Evolutionary conservation across 2,329 filamentous ascomycete species (phyloP).

Genomic region (Graphilbum fragrans): DNA sequence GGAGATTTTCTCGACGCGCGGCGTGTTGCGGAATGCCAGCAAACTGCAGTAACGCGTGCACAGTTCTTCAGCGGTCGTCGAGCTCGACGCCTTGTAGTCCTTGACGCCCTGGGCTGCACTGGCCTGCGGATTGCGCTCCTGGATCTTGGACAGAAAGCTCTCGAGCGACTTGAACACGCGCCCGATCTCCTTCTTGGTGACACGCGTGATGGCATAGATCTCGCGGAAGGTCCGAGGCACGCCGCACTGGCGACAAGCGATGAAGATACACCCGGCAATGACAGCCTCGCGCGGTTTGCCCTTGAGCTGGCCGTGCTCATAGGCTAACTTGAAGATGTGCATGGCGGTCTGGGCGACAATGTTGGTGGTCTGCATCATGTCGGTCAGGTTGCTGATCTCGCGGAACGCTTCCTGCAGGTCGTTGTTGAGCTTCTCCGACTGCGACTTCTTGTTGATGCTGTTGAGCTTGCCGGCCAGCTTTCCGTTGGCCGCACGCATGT

Average conservation of each 20-base stretch:
- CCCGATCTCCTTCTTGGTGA: slow-evolving; percentile 95
- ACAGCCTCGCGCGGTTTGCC: slow-evolving; percentile 90
- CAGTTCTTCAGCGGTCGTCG: slow-evolving; percentile 71
- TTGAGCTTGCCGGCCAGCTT: slow-evolving; percentile 14
- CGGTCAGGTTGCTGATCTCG: slow-evolving; percentile 78
- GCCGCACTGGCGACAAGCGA: slow-evolving; percentile 82
- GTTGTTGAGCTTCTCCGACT: slow-evolving; percentile 14
- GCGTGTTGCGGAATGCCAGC: slow-evolving; percentile 59
- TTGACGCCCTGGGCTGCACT: slow-evolving; percentile 37
- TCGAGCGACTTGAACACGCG: slow-evolving; percentile 90
- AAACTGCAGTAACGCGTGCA: slow-evolving; percentile 83
- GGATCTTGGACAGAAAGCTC: slow-evolving; percentile 67
- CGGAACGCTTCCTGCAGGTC: slow-evolving; percentile 62
- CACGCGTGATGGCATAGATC: slow-evolving; percentile 84
- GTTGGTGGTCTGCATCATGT: slow-evolving; percentile 69
- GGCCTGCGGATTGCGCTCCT: slow-evolving; percentile 45
- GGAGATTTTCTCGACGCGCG: slow-evolving; percentile 68
- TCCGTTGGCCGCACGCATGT: slow-evolving; percentile 13
- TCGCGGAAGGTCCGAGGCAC: slow-evolving; percentile 87
- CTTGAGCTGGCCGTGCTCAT: slow-evolving; percentile 88
- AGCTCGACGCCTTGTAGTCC: slow-evolving; percentile 60
- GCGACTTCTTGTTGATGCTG: slow-evolving; percentile 16
- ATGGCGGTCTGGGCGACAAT: slow-evolving; percentile 83
- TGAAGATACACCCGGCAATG: slow-evolving; percentile 94
- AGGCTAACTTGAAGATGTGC: slow-evolving; percentile 87